These are phyloP conservation scores for Gynostemma pentaphyllum DNA, from an alignment of 306 rosid genomes.

Conservation along the genomic window DNA sequence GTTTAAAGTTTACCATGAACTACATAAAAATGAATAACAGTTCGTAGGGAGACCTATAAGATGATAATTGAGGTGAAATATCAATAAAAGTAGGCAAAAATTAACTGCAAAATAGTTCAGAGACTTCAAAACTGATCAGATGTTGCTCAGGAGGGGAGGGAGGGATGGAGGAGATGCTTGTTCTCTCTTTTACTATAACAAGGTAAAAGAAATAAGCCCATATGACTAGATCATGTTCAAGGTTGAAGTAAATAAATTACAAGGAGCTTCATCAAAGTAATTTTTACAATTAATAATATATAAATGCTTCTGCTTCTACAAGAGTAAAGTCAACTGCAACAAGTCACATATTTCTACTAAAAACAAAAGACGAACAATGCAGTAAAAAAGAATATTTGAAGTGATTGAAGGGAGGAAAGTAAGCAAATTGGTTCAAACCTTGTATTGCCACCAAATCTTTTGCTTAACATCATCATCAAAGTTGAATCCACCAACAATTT, in stretches of 20 bases:
- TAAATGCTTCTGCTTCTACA: background rate
- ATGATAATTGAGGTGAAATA: background rate
- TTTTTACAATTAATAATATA: background rate
- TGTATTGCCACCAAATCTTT: constrained; percentile 83
- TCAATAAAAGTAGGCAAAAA: background rate
- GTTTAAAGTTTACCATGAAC: background rate
- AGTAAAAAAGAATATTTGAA: background rate
- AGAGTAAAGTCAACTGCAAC: background rate
- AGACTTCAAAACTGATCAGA: background rate
- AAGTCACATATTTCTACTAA: background rate
- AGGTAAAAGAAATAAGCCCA: constrained; percentile 2
- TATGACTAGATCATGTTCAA: background rate
- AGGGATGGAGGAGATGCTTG: background rate
- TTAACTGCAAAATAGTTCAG: background rate
- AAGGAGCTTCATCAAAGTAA: background rate
- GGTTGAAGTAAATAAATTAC: background rate
- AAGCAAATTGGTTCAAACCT: constrained; percentile 39
- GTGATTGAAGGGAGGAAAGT: constrained; percentile 5
- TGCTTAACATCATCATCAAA: constrained; percentile 78
- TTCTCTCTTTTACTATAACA: constrained; percentile 4
- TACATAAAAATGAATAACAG: background rate
- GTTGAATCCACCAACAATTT: constrained; percentile 68
- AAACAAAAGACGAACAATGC: constrained; percentile 1
- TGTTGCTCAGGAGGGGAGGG: background rate
- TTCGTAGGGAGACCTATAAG: too few species aligned